Evolutionary conservation across 2,329 filamentous ascomycete species (phyloP).

Genomic region (Lanzia echinophila): DNA sequence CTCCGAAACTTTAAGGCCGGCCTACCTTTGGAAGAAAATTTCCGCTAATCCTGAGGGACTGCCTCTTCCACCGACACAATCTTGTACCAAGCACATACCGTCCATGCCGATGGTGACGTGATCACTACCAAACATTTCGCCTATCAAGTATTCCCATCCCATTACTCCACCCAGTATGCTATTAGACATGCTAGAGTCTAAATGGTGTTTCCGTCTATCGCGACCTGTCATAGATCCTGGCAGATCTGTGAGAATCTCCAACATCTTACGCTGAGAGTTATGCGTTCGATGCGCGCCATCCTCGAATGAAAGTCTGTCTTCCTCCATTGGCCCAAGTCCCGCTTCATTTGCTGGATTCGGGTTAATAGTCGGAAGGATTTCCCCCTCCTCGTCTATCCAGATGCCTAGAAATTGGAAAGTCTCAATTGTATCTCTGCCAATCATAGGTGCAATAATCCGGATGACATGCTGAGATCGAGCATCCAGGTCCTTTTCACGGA

Average conservation of each 20-base stretch:
- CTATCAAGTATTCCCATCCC: conserved; percentile 33
- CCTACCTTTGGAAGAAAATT: conserved; percentile 25
- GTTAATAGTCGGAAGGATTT: conserved; percentile 13
- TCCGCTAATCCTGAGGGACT: conserved; percentile 23
- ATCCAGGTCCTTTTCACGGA: conserved; percentile 16
- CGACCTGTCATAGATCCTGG: conserved; percentile 20
- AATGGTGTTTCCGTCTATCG: conserved; percentile 7
- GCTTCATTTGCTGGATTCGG: not conserved
- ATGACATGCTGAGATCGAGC: conserved; percentile 14
- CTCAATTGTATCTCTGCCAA: conserved; percentile 13
- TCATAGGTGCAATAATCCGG: conserved; percentile 25
- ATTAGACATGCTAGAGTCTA: conserved; percentile 8
- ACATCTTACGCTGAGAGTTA: conserved; percentile 15
- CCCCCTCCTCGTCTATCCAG: conserved; percentile 21
- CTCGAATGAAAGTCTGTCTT: not conserved
- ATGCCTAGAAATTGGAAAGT: conserved; percentile 23
- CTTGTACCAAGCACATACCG: conserved; percentile 31
- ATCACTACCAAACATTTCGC: conserved; percentile 33
- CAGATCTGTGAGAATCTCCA: conserved; percentile 30
- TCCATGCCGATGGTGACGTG: conserved; percentile 30
- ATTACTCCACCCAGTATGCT: conserved; percentile 23
- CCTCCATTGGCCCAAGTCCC: not conserved
- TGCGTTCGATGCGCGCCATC: not conserved
- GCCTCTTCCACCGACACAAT: conserved; percentile 31
- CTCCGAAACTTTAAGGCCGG: not conserved